Percentiles rank a stretch among this genome's conserved stretches.
Evolutionary conservation across 441 rosid genomes (phyloP).

Genomic region (Gossypium gossypioides): DNA sequence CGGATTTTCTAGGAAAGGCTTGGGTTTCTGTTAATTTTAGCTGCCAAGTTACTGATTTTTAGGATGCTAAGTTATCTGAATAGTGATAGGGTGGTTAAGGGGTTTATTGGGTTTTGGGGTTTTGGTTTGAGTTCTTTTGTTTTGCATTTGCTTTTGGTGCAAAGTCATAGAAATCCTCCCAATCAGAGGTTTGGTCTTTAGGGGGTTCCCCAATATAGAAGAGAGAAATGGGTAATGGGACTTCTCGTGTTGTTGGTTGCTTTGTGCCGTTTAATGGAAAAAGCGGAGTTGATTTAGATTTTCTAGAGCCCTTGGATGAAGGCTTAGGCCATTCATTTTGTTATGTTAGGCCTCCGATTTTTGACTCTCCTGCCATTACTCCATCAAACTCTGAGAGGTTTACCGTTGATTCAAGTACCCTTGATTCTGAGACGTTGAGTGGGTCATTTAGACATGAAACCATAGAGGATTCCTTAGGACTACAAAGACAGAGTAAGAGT

Average conservation of each 20-base stretch:
- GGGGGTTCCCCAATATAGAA: constrained; percentile 22
- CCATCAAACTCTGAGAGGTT: constrained; percentile 90
- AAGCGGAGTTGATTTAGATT: constrained; percentile 72
- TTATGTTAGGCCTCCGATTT: constrained; percentile 70
- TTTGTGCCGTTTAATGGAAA: constrained; percentile 72
- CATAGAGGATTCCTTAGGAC: constrained; percentile 58
- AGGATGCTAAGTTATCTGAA: constrained; percentile 48
- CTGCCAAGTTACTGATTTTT: constrained; percentile 33
- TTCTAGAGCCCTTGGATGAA: constrained; percentile 78
- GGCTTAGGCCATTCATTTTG: constrained; percentile 95
- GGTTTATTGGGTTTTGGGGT: constrained; percentile 42
- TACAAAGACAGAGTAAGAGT: constrained; percentile 45
- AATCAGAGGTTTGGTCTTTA: constrained; percentile 29
- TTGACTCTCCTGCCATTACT: constrained; percentile 81
- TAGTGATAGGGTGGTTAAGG: constrained; percentile 49
- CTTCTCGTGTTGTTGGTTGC: constrained; percentile 93
- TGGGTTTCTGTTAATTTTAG: constrained; percentile 17
- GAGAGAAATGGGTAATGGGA: constrained; percentile 72
- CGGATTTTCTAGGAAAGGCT: constrained; percentile 15
- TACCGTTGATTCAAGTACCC: constrained; percentile 81
- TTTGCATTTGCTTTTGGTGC: constrained; percentile 45
- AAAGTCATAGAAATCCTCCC: constrained; percentile 36
- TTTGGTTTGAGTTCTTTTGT: constrained; percentile 35
- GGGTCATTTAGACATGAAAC: constrained; percentile 77
- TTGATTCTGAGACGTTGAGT: constrained; percentile 75